phyloP scores from a whole-genome alignment of 2,329 filamentous ascomycete genomes.

The Zelopaecilomyces penicillatus region DNA sequence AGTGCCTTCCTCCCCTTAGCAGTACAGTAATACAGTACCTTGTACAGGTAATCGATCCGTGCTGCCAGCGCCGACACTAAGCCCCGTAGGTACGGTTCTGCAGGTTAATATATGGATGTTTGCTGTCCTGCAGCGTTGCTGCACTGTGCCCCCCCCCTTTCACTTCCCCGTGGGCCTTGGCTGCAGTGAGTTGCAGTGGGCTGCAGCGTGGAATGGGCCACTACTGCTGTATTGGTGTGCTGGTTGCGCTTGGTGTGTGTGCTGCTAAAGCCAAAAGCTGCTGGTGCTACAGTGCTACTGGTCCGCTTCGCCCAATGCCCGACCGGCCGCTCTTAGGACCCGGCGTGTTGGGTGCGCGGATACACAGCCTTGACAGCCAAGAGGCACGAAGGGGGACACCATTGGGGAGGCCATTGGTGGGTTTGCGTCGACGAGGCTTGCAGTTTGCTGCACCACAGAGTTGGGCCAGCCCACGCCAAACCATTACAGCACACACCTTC shows the following conservation, averaged over 20 bases:
- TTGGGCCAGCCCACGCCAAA: no score
- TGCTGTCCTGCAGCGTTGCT: no score
- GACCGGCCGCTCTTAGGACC: conserved; percentile 9
- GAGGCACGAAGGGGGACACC: no score
- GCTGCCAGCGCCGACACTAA: no score
- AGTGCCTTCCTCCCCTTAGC: no score
- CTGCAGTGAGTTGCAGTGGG: background rate
- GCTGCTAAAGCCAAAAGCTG: background rate
- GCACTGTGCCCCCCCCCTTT: background rate
- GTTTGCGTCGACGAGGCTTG: conserved; percentile 8
- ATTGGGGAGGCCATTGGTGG: conserved; percentile 1
- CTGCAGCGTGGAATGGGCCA: no score
- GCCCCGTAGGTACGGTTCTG: no score
- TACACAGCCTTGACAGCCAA: conserved; percentile 4
- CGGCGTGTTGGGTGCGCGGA: conserved; percentile 9
- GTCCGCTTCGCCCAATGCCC: conserved; percentile 4
- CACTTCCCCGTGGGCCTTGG: conserved; percentile 1
- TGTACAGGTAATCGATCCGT: no score
- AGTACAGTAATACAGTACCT: no score
- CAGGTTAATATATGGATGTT: no score
- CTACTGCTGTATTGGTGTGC: background rate
- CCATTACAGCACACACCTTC: conserved; percentile 4
- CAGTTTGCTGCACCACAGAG: background rate
- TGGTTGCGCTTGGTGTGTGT: background rate
- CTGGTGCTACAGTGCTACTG: conserved; percentile 5